Base-by-base conservation (phyloP, 1,284 basidiomycete species). In the Cutaneotrichosporon sp. region DNA sequence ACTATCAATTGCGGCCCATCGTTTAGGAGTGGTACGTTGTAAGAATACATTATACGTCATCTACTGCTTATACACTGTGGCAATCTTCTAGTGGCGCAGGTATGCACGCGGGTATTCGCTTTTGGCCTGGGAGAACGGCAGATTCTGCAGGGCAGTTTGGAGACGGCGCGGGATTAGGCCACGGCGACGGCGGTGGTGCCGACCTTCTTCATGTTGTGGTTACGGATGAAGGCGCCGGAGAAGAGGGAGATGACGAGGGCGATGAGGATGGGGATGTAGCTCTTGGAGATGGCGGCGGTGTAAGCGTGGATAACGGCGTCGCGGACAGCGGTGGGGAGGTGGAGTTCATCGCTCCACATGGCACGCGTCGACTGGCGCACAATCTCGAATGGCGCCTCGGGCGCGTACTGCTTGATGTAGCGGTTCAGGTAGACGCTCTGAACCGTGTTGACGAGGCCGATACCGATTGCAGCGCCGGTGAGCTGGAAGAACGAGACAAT, bases 201-300 rank as follows among this genome's bases (percentile, higher is more conserved):
- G 58, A 67, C 61, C 58, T 64, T 58, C 54, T 70, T 67, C 60
- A 77, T 66, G 59, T 76, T 76, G 59, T 73, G 68, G 59, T 76
- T 76, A 52, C 68, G 67, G 51, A 78, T 68, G 35, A 76, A 64
- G 21, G 71, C 51, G 4, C 70, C 77, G 23, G 61, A 67, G 4
- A 76, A 36, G 8, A 74, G 65, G 1, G 70, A 66, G 7, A 77
- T 54, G 2, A 64, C 65, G 13, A 73, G 68, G 35, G 71, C 70
- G 1, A 74, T 69, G 21, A 78, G 76, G 34, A 76, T 73, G 22
- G 78, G 76, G 38, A 79, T 65, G 57, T 77, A 78, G 17, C 69
- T 68, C 48, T 68, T 60, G 44, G 69, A 66, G 50, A 79, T 70
- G 15, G 74, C 75, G 17, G 63, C 62, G 21, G 76, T 67, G 62